Percentiles rank a stretch among this genome's conserved stretches.
phyloP scores from a whole-genome alignment of 306 rosid genomes.

The Casuarina equisetifolia region DNA sequence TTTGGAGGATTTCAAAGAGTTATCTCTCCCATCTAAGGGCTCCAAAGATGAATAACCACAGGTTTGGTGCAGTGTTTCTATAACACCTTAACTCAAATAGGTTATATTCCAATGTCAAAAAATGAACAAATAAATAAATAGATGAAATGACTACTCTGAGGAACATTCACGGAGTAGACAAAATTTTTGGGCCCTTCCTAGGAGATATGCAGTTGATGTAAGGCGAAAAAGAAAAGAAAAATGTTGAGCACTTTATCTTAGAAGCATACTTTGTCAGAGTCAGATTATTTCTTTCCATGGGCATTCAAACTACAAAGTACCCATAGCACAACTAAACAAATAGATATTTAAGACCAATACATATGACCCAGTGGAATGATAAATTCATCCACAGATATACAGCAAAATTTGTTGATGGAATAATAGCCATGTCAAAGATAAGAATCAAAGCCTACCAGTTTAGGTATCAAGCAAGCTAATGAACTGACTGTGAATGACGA shows the following conservation, averaged over 20 bases:
- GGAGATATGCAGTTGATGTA: not conserved
- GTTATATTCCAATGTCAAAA: not conserved
- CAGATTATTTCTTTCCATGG: not conserved
- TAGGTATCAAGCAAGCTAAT: constrained; percentile 76
- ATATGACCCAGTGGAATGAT: not conserved
- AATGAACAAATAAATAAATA: not conserved
- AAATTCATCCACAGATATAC: not conserved
- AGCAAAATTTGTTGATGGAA: not conserved
- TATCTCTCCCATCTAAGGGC: not conserved
- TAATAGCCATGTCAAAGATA: not conserved
- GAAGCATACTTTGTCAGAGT: not conserved
- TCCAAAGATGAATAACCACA: not conserved
- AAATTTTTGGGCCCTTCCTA: not conserved
- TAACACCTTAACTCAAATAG: not conserved
- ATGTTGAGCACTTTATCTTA: not conserved
- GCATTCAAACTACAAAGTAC: not conserved
- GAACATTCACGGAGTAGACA: not conserved
- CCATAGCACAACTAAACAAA: not conserved
- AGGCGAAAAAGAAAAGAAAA: not conserved
- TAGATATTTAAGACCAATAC: not conserved
- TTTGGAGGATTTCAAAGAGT: not conserved
- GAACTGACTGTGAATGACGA: constrained; percentile 97
- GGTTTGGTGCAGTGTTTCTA: not conserved
- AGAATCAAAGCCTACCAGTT: constrained; percentile 61
- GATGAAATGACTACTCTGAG: not conserved